These are phyloP conservation scores for Boechera stricta DNA, from an alignment of 345 rosid species.

Conservation along the genomic window DNA sequence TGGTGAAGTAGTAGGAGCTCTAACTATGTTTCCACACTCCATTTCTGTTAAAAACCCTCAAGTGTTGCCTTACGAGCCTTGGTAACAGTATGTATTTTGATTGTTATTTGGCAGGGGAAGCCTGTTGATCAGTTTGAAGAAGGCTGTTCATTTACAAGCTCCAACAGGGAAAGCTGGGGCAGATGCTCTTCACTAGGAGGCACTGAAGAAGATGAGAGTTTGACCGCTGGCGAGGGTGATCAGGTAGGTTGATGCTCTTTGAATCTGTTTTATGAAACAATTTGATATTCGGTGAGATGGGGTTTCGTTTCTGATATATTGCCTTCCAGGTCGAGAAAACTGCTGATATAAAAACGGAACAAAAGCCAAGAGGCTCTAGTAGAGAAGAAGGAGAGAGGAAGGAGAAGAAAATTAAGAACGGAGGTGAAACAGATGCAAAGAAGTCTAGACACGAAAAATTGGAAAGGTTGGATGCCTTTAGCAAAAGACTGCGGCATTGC, in stretches of 20 bases:
- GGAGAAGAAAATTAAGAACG: conserved; percentile 53
- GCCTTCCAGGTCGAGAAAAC: conserved; percentile 58
- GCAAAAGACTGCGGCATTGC: conserved; percentile 74
- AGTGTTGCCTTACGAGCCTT: conserved; percentile 19
- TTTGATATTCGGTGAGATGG: conserved; percentile 16
- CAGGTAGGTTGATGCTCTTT: conserved; percentile 73
- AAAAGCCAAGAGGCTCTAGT: conserved; percentile 30
- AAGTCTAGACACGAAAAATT: conserved; percentile 69
- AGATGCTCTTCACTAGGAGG: conserved; percentile 95
- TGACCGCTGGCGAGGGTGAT: conserved; percentile 50
- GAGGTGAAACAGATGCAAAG: conserved; percentile 51
- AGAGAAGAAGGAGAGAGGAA: conserved; percentile 49
- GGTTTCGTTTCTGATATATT: conserved; percentile 33
- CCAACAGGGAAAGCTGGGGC: conserved; percentile 99
- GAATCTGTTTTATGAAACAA: background rate
- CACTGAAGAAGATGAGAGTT: conserved; percentile 82
- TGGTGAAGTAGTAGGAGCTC: conserved; percentile 1
- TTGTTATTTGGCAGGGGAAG: conserved; percentile 60
- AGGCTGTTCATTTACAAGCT: conserved; percentile 89
- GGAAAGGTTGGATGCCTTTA: conserved; percentile 80
- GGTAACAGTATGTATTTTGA: conserved; percentile 7
- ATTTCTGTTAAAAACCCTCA: background rate
- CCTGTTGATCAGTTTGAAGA: conserved; percentile 64
- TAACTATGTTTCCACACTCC: conserved; percentile 13
- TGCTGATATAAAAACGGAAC: conserved; percentile 52